Evolutionary conservation across 2,329 filamentous ascomycete genomes (phyloP).

Genomic region (Pleurostoma richardsiae): DNA sequence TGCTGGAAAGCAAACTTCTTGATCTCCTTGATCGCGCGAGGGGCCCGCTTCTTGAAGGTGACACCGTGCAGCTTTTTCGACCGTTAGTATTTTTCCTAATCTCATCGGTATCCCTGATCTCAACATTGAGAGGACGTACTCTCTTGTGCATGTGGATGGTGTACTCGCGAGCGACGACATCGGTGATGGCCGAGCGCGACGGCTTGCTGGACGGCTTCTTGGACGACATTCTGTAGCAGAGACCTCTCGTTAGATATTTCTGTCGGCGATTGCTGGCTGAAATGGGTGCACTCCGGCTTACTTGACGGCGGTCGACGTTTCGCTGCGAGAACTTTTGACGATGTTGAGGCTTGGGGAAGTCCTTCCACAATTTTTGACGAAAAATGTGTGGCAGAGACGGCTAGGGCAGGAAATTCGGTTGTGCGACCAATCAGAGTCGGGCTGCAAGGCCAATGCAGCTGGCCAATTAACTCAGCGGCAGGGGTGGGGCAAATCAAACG

Average conservation of each 20-base stretch:
- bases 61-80: conserved; percentile 79
- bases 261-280: not conserved
- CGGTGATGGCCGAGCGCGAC: conserved; percentile 89
- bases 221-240: conserved; percentile 58
- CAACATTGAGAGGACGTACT: conserved; percentile 55
- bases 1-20: conserved; percentile 86
- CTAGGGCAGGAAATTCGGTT: not conserved
- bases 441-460: not conserved
- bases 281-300: not conserved
- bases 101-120: too few species aligned
- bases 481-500: too few species aligned
- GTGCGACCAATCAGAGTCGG: not conserved
- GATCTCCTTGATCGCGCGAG: conserved; percentile 99
- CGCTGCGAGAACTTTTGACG: too few species aligned
- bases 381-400: too few species aligned
- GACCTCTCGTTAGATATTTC: not conserved
- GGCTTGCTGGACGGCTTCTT: conserved; percentile 65
- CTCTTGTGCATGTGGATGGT: conserved; percentile 99
- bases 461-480: not conserved
- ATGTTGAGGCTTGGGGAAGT: too few species aligned
- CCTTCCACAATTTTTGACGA: too few species aligned
- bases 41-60: conserved; percentile 99
- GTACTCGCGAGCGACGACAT: conserved; percentile 99
- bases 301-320: not conserved
- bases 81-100: too few species aligned